Percentiles rank a stretch among this genome's conserved stretches.
These are phyloP conservation scores for Remersonia thermophila DNA, from an alignment of 2,329 filamentous ascomycete genomes.

Conservation along the genomic window DNA sequence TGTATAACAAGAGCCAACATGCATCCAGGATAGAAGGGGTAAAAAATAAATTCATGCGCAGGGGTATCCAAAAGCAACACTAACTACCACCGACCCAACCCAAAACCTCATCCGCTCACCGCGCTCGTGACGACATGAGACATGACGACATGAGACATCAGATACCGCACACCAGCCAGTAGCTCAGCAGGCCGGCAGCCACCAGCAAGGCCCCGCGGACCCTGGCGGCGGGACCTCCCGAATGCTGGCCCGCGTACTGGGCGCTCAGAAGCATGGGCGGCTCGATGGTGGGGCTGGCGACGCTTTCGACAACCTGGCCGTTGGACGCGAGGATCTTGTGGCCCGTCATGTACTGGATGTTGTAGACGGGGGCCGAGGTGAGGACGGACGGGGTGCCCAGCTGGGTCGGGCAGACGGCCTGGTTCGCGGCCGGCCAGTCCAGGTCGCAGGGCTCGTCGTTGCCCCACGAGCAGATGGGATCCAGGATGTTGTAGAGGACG, in stretches of 20 bases:
- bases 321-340: conserved; percentile 23
- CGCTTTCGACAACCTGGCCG: conserved; percentile 7
- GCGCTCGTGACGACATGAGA: no score
- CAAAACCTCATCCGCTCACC: background rate
- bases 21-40: no score
- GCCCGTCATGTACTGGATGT: conserved; percentile 40
- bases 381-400: conserved; percentile 27
- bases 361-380: conserved; percentile 32
- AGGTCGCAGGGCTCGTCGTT: conserved; percentile 39
- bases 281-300: background rate
- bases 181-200: conserved; percentile 6
- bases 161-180: conserved; percentile 9
- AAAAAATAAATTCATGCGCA: no score
- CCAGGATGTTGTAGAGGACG: conserved; percentile 40
- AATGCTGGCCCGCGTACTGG: no score
- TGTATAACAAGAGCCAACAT: no score
- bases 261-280: background rate
- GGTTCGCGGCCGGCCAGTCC: conserved; percentile 36
- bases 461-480: conserved; percentile 37
- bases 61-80: no score
- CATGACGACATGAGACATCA: conserved; percentile 4
- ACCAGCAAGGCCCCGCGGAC: conserved; percentile 1
- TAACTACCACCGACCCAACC: background rate
- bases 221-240: background rate
- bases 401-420: conserved; percentile 35